These are phyloP conservation scores for Mallotus repandus DNA, from an alignment of 441 rosid species.

Conservation along the genomic window DNA sequence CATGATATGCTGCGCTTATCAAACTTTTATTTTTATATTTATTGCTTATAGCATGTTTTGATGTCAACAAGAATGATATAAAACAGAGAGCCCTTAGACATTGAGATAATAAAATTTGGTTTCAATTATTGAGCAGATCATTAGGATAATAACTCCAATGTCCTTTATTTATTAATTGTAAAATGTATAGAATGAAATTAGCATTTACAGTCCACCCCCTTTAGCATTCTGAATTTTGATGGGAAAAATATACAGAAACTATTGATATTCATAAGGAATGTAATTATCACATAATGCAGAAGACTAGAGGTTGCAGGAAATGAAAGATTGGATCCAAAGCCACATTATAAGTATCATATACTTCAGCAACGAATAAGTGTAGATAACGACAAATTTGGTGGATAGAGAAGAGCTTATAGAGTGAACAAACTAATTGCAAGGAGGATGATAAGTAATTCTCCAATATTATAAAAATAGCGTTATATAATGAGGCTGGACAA, in stretches of 20 bases:
- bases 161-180: background rate
- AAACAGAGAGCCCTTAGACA: background rate
- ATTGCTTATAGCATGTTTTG: background rate
- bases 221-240: background rate
- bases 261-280: background rate
- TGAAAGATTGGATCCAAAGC: background rate
- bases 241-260: background rate
- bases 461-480: no score
- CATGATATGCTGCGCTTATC: background rate
- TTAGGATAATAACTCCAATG: background rate
- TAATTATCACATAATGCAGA: background rate
- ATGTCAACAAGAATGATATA: background rate
- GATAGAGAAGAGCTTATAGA: background rate
- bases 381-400: background rate
- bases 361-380: background rate
- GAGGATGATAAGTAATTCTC: no score
- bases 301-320: background rate
- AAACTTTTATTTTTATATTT: background rate
- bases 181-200: background rate
- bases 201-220: background rate
- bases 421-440: background rate
- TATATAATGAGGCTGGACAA: background rate
- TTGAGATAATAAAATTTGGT: background rate
- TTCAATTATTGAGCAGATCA: background rate
- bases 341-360: background rate